Conservation (phyloP, 192 early-diverging fungal species). For the Linnemannia schmuckeri region DNA sequence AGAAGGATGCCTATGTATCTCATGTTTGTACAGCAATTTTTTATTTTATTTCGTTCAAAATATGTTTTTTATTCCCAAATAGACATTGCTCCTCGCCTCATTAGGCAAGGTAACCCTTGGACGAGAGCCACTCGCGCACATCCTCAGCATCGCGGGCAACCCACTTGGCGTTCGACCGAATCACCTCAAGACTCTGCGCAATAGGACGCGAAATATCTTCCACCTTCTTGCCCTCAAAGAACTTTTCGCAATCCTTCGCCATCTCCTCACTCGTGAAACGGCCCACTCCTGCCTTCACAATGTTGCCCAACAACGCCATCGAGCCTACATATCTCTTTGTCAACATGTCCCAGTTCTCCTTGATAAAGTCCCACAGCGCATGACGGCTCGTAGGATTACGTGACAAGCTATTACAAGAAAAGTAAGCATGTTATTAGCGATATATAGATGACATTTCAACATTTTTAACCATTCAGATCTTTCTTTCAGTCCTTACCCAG, state of each 20-base stretch:
- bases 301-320: slow-evolving; percentile 59
- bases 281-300: slow-evolving; percentile 61
- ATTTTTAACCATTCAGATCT: not conserved
- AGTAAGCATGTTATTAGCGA: slow-evolving; percentile 17
- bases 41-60: not conserved
- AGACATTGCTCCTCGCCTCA: not conserved
- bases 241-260: slow-evolving; percentile 72
- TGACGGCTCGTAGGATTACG: slow-evolving; percentile 68
- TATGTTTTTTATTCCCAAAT: not conserved
- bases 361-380: slow-evolving; percentile 77
- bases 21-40: not conserved
- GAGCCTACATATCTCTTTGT: slow-evolving; percentile 66
- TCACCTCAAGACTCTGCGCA: slow-evolving; percentile 80
- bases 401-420: slow-evolving; percentile 59
- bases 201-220: slow-evolving; percentile 75
- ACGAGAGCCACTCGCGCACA: slow-evolving; percentile 62
- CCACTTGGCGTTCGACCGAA: slow-evolving; percentile 73
- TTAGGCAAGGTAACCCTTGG: slow-evolving; percentile 47
- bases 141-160: slow-evolving; percentile 68
- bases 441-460: not conserved
- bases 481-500: slow-evolving; percentile 37
- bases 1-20: not conserved
- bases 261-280: slow-evolving; percentile 65
- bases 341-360: slow-evolving; percentile 70
- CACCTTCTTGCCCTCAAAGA: slow-evolving; percentile 74